Evolutionary conservation across 768 basidiomycete species (phyloP).

Genomic region (Boletus tylopilopsis): DNA sequence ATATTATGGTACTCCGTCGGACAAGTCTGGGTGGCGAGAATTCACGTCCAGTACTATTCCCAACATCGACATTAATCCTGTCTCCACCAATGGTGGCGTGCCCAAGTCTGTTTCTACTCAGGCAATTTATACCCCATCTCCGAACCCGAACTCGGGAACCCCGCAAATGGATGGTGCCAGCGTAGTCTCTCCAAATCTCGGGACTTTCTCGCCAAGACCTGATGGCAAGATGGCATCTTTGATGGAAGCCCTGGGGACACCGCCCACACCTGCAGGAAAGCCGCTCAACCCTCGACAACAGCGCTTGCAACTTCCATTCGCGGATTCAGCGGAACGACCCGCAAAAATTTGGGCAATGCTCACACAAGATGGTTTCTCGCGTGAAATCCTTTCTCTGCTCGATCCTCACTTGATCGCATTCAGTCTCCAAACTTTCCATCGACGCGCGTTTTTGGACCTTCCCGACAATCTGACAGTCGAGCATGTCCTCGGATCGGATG

Average conservation of each 20-base stretch:
- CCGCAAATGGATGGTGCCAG: constrained; percentile 13
- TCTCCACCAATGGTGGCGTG: constrained; percentile 31
- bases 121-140: constrained; percentile 50
- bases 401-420: constrained; percentile 59
- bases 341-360: constrained; percentile 49
- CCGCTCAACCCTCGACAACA: constrained; percentile 23
- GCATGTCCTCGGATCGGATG: constrained; percentile 37
- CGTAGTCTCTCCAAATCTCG: constrained; percentile 40
- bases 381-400: constrained; percentile 60
- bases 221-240: constrained; percentile 42
- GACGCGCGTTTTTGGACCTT: constrained; percentile 44
- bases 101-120: constrained; percentile 49
- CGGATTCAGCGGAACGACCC: constrained; percentile 23
- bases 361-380: constrained; percentile 62
- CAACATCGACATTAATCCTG: constrained; percentile 25
- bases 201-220: constrained; percentile 54
- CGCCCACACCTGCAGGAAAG: constrained; percentile 22
- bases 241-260: constrained; percentile 40
- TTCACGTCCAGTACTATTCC: constrained; percentile 55
- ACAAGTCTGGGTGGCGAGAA: constrained; percentile 52
- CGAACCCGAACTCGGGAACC: constrained; percentile 33
- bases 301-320: constrained; percentile 16
- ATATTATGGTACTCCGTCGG: constrained; percentile 51
- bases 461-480: constrained; percentile 52
- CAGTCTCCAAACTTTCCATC: constrained; percentile 63